Percentiles rank a stretch among this genome's conserved stretches.
phyloP scores from a whole-genome alignment of 306 rosid genomes.

The Quercus suber region DNA sequence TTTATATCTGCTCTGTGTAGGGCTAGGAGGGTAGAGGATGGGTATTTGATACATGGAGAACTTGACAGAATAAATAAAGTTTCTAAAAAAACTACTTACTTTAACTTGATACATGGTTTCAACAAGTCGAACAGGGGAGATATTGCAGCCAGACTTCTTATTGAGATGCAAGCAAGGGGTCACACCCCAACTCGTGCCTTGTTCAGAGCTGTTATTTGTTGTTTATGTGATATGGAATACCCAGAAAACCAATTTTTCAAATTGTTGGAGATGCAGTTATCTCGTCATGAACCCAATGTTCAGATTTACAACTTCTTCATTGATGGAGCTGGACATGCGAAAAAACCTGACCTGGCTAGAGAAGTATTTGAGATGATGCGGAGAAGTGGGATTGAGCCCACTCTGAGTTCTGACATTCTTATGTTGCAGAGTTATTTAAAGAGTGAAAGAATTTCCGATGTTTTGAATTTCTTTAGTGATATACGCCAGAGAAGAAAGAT shows the following conservation, averaged over 20 bases:
- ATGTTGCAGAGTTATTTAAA: constrained; percentile 51
- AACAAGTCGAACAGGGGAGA: constrained; percentile 48
- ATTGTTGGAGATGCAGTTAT: constrained; percentile 54
- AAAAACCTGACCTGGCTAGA: constrained; percentile 53
- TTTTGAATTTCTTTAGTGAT: constrained; percentile 50
- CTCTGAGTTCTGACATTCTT: constrained; percentile 30
- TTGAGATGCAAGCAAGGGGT: constrained; percentile 74
- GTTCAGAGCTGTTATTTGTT: constrained; percentile 42
- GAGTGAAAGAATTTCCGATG: constrained; percentile 50
- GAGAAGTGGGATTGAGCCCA: constrained; percentile 45
- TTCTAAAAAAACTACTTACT: constrained; percentile 33
- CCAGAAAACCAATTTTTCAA: constrained; percentile 38
- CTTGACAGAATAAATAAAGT: constrained; percentile 28
- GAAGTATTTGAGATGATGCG: constrained; percentile 59
- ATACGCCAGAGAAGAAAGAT: constrained; percentile 32
- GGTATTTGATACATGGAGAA: constrained; percentile 50
- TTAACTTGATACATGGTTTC: constrained; percentile 50
- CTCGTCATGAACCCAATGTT: constrained; percentile 21
- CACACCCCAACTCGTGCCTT: constrained; percentile 21
- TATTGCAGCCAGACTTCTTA: constrained; percentile 65
- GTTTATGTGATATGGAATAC: constrained; percentile 52
- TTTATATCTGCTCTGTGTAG: constrained; percentile 55
- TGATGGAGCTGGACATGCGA: constrained; percentile 53
- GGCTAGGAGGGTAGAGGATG: constrained; percentile 55
- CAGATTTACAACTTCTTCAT: constrained; percentile 43